Evolutionary conservation across 2,329 filamentous ascomycete genomes (phyloP).

Genomic region (Coniosporium tulheliwenetii): DNA sequence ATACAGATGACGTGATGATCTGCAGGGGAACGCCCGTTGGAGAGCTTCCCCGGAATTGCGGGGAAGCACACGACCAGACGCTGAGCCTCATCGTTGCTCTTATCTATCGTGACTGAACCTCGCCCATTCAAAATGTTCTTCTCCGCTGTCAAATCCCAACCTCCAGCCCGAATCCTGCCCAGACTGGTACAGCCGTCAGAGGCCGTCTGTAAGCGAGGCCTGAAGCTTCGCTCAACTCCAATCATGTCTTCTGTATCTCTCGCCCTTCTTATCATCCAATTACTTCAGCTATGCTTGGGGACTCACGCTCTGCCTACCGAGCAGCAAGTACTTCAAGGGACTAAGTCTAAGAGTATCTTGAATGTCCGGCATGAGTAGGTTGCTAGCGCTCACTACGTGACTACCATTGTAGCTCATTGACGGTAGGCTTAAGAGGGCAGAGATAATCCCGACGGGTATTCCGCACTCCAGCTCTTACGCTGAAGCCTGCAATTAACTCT

Average conservation of each 20-base stretch:
- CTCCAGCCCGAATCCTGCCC: too few species aligned
- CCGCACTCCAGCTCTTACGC: constrained; percentile 1
- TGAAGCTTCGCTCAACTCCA: too few species aligned
- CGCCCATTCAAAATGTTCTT: too few species aligned
- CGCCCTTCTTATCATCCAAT: constrained; percentile 5
- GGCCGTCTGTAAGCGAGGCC: too few species aligned
- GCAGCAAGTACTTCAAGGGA: constrained; percentile 11
- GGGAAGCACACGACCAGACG: too few species aligned
- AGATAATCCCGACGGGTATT: constrained; percentile 22
- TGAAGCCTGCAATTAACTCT: background rate
- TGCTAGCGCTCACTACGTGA: background rate
- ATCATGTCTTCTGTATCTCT: constrained; percentile 8
- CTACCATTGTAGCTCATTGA: background rate
- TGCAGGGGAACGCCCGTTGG: too few species aligned
- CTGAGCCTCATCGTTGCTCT: too few species aligned
- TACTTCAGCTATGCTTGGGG: constrained; percentile 8
- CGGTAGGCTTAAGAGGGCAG: constrained; percentile 19
- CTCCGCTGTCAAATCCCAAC: too few species aligned
- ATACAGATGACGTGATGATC: too few species aligned
- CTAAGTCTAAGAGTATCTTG: background rate
- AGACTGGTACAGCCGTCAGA: too few species aligned
- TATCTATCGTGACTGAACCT: too few species aligned
- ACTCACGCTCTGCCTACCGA: constrained; percentile 12
- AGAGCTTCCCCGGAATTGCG: too few species aligned
- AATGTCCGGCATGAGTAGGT: background rate